Base-by-base conservation (phyloP, 2,329 filamentous ascomycete species). In the Endocalyx cinctus region DNA sequence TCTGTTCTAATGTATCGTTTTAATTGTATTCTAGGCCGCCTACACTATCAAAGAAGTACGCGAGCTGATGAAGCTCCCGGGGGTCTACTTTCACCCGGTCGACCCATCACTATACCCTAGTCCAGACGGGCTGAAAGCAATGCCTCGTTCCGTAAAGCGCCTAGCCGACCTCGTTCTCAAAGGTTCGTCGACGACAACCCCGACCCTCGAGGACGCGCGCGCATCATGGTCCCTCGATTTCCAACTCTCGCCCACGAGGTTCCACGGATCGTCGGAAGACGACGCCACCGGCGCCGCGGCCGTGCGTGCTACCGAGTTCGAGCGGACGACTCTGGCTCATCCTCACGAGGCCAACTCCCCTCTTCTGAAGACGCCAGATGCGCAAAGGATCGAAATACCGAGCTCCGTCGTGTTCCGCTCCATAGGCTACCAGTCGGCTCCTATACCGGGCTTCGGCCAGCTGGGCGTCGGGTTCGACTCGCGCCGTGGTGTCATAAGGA, bases 1-100 rank as follows among this genome's bases (percentile, higher is more conserved):
- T n/a, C n/a, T n/a, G n/a, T n/a, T n/a, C n/a, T n/a, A n/a, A n/a
- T n/a, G n/a, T n/a, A n/a, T n/a, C n/a, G n/a, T n/a, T n/a, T n/a
- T n/a, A n/a, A n/a, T n/a, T 15, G 25, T 41, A 23, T 37, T 32
- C 4, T 33, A 90, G 81, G 90, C 87, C 16, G 81, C 92, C 1
- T 97, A 95, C 51, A 96, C 90, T 0, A 94, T 95, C 57, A 97
- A 96, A 60, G 92, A 98, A 64, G 66, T 87, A 12, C 79, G 92
- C 22, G 92, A 98, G 60, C 66, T 98, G 4, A 80, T 95, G 63
- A 83, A 84, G 31, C 70, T 97, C 3, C 74, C 78, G 0, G 67
- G 66, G 1, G 82, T 94, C 8, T 73, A 71, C 11, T 94, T 95
- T 51, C 72, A 81, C 34, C 76, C 83, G 2, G 69, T 90, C 17